A percentile compares a stretch with the other conserved stretches of the same genome.
These are phyloP conservation scores for Aphanomyces stellatus DNA, from an alignment of 352 stramenopile species.

Conservation along the genomic window DNA sequence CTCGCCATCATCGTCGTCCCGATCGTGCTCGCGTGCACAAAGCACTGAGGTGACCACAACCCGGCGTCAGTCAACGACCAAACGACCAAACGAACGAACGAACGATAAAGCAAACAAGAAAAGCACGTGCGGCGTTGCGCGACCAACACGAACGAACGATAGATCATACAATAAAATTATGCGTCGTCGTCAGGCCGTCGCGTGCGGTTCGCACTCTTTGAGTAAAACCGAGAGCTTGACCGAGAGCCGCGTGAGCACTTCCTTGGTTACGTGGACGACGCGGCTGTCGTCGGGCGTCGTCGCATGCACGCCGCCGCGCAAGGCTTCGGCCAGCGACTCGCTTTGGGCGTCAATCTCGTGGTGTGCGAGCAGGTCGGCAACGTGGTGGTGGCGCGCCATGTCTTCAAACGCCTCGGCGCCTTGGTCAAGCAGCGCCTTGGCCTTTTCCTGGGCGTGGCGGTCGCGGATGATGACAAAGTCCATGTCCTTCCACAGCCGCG, in stretches of 20 bases:
- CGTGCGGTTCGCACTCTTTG: constrained; percentile 6
- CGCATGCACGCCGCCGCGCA: not conserved
- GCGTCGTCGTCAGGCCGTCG: not conserved
- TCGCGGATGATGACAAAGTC: constrained; percentile 65
- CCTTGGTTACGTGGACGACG: not conserved
- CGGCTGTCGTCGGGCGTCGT: not conserved
- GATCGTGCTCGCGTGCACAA: constrained; percentile 35
- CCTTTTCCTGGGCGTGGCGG: not conserved
- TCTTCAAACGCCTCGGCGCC: not conserved
- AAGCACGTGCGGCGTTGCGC: too few relatives aligned
- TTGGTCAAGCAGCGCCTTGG: not conserved
- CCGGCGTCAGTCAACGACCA: not conserved
- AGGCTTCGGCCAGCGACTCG: not conserved
- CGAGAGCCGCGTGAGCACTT: constrained; percentile 2
- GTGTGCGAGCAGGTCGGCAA: not conserved
- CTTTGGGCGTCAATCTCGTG: not conserved
- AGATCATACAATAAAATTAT: too few relatives aligned
- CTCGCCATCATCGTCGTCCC: constrained; percentile 41
- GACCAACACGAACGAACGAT: too few relatives aligned
- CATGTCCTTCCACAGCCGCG: constrained; percentile 37
- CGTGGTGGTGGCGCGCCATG: constrained; percentile 1
- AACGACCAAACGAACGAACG: not conserved
- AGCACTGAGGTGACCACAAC: not conserved
- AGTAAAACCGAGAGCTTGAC: constrained; percentile 12
- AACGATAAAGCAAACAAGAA: too few relatives aligned